These are phyloP conservation scores for Abrus precatorius DNA, from an alignment of 306 rosid genomes.

Conservation along the genomic window DNA sequence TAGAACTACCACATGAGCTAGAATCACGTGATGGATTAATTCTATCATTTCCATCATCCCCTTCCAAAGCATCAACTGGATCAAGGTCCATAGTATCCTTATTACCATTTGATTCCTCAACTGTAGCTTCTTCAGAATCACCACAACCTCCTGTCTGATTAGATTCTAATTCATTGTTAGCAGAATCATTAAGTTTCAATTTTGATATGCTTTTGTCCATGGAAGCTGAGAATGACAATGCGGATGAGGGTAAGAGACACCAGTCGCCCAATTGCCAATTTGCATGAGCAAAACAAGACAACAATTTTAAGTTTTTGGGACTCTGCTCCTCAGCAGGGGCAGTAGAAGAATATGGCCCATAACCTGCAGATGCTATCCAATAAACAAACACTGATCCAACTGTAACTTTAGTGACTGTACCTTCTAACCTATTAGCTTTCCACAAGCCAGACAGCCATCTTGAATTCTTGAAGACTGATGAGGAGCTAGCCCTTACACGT, in stretches of 20 bases:
- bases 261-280: conserved; percentile 99
- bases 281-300: conserved; percentile 93
- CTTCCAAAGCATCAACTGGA: conserved; percentile 60
- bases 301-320: conserved; percentile 84
- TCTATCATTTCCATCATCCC: conserved; percentile 57
- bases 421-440: conserved; percentile 95
- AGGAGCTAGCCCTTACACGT: conserved; percentile 93
- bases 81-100: conserved; percentile 76
- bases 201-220: conserved; percentile 65
- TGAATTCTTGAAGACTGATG: conserved; percentile 92
- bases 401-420: conserved; percentile 89
- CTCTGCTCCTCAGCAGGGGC: conserved; percentile 95
- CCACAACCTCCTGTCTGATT: conserved; percentile 72
- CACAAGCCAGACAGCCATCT: conserved; percentile 98
- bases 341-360: conserved; percentile 92
- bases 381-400: conserved; percentile 94
- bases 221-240: conserved; percentile 56
- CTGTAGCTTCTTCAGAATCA: conserved; percentile 77
- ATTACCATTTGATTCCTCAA: conserved; percentile 73
- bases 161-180: conserved; percentile 67
- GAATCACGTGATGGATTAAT: conserved; percentile 65
- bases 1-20: conserved; percentile 72
- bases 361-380: conserved; percentile 99
- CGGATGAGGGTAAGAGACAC: conserved; percentile 81
- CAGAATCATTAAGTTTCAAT: conserved; percentile 63